Evolutionary conservation across 1,139 yeast species (phyloP).

Genomic region (Magnusiomyces paraingens): DNA sequence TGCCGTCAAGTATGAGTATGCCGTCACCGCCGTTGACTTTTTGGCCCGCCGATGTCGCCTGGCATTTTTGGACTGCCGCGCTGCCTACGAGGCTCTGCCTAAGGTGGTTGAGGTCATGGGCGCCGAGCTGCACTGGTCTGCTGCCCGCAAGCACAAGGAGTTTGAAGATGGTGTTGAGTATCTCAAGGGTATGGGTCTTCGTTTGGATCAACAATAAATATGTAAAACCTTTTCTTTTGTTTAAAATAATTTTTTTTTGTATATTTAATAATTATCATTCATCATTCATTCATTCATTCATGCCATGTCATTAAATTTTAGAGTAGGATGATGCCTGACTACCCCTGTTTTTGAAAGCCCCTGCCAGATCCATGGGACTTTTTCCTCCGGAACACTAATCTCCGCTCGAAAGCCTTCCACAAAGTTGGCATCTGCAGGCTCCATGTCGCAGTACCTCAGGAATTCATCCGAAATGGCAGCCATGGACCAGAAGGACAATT

Average conservation of each 20-base stretch:
- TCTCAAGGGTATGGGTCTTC: conserved; percentile 38
- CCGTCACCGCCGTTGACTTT: conserved; percentile 84
- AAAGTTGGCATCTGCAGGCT: conserved; percentile 74
- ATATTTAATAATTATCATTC: not conserved
- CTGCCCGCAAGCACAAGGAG: conserved; percentile 51
- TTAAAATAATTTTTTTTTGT: not conserved
- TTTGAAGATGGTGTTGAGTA: conserved; percentile 33
- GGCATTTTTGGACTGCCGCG: conserved; percentile 85
- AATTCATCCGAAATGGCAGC: conserved; percentile 86
- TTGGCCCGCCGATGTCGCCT: conserved; percentile 89
- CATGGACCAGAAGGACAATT: conserved; percentile 81
- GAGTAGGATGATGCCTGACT: conserved; percentile 7
- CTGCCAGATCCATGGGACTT: conserved; percentile 49
- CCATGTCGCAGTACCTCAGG: conserved; percentile 69
- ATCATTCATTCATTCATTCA: not conserved
- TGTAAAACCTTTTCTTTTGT: not conserved
- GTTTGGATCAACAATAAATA: conserved; percentile 1
- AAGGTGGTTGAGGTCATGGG: conserved; percentile 85
- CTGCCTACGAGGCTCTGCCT: conserved; percentile 75
- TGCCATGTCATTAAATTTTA: conserved; percentile 3
- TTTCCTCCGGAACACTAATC: conserved; percentile 45
- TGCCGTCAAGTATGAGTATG: conserved; percentile 75
- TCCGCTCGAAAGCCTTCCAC: conserved; percentile 74
- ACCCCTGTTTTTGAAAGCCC: conserved; percentile 3
- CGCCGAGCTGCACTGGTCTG: conserved; percentile 69